Evolutionary conservation across 192 early-diverging fungal genomes (phyloP).

Genomic region (Funneliformis geosporum): DNA sequence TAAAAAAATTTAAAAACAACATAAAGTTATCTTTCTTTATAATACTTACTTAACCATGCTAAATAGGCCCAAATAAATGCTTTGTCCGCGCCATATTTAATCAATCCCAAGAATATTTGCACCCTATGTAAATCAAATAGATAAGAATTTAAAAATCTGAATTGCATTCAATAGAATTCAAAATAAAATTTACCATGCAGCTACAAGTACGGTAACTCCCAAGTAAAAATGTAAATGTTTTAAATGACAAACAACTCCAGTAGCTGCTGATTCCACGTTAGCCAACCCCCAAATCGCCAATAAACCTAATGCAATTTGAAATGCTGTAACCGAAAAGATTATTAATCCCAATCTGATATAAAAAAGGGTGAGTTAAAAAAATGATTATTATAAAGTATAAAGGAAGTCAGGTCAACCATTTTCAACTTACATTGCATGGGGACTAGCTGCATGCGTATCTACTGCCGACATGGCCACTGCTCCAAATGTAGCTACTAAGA

Average conservation of each 20-base stretch:
- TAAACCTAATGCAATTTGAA: slow-evolving; percentile 21
- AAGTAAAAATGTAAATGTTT: slow-evolving; percentile 22
- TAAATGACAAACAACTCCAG: slow-evolving; percentile 1
- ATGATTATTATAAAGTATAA: not conserved
- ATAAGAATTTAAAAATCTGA: not conserved
- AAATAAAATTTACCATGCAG: slow-evolving; percentile 23
- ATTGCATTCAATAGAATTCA: not conserved
- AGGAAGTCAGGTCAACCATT: not conserved
- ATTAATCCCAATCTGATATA: slow-evolving; percentile 20
- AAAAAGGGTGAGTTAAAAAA: not conserved
- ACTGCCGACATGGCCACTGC: slow-evolving; percentile 25
- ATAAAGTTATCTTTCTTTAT: too few species aligned
- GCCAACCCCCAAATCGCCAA: slow-evolving; percentile 13
- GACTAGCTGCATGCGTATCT: not conserved
- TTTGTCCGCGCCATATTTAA: not conserved
- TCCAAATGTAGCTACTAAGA: slow-evolving; percentile 21
- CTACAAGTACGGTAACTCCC: not conserved
- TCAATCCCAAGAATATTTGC: not conserved
- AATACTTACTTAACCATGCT: not conserved
- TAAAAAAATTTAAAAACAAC: too few species aligned
- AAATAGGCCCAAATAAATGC: not conserved
- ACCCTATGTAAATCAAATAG: not conserved
- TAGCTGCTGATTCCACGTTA: slow-evolving; percentile 22
- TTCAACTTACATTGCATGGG: slow-evolving; percentile 6
- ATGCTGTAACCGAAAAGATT: not conserved